These are phyloP conservation scores for Xylaria sp. DNA, from an alignment of 2,329 filamentous ascomycete genomes.

Conservation along the genomic window DNA sequence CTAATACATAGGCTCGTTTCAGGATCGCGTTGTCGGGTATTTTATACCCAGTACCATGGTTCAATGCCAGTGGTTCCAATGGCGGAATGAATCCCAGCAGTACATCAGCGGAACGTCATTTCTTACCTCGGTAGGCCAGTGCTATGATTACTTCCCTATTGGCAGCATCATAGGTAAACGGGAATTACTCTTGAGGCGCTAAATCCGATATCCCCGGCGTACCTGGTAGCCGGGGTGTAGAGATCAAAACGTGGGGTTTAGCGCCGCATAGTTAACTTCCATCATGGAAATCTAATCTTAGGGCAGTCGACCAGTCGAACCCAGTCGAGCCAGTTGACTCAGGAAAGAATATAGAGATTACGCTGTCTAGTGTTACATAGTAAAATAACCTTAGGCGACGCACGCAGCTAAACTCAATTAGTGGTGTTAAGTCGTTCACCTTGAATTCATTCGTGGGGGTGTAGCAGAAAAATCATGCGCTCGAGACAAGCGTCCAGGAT, in stretches of 20 bases:
- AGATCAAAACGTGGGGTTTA: too few species aligned
- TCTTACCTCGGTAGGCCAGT: constrained; percentile 1
- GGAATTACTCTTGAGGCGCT: background rate
- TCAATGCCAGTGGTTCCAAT: background rate
- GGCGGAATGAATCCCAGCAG: background rate
- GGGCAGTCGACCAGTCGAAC: background rate
- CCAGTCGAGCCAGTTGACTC: background rate
- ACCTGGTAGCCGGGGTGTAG: too few species aligned
- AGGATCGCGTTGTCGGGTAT: constrained; percentile 3
- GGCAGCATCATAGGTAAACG: background rate
- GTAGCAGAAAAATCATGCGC: background rate
- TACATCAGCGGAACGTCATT: background rate
- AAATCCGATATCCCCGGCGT: constrained; percentile 34
- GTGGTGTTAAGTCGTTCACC: background rate
- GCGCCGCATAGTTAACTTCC: too few species aligned
- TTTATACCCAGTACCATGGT: background rate
- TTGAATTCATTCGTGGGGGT: background rate
- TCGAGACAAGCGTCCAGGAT: background rate
- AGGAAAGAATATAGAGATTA: background rate
- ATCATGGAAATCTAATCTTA: background rate
- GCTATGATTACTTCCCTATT: background rate
- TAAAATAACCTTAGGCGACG: background rate
- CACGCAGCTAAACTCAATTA: constrained; percentile 1
- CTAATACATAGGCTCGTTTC: background rate
- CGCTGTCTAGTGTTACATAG: background rate